Conservation (phyloP, 495 filamentous ascomycete genomes). For the Thermochaetoides thermophila region DNA sequence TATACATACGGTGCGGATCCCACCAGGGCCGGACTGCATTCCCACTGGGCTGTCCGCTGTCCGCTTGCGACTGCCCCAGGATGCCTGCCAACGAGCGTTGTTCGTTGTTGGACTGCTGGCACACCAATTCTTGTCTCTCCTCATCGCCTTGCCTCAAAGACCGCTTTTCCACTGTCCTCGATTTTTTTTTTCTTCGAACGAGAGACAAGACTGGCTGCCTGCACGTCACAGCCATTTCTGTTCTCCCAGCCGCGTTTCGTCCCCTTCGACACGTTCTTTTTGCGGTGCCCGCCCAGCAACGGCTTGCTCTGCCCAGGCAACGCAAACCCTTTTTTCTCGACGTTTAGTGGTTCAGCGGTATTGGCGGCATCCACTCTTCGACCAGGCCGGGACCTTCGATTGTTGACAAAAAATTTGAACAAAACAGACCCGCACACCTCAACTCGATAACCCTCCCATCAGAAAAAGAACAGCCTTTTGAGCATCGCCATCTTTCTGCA, state of each 20-base stretch:
- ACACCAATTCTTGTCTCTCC: too few species aligned
- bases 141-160: conserved; percentile 14
- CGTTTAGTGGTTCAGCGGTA: conserved; percentile 3
- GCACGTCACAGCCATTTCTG: conserved; percentile 2
- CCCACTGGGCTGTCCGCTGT: too few species aligned
- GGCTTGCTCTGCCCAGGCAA: conserved; percentile 3
- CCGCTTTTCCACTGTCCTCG: conserved; percentile 2
- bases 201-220: background rate
- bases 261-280: conserved; percentile 14
- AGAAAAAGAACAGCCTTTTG: too few species aligned
- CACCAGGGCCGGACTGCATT: too few species aligned
- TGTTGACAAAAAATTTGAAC: conserved; percentile 22
- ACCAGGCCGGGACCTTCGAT: conserved; percentile 13
- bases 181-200: conserved; percentile 1
- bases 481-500: background rate
- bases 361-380: conserved; percentile 15
- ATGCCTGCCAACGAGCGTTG: conserved; percentile 5
- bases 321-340: conserved; percentile 1
- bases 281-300: too few species aligned
- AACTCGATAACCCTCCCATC: background rate
- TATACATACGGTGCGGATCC: too few species aligned
- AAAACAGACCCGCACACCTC: conserved; percentile 14
- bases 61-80: background rate
- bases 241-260: background rate
- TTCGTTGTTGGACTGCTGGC: conserved; percentile 2